Base-by-base conservation (phyloP, 805 yeast species). In the Saccharomycopsis olivae region DNA sequence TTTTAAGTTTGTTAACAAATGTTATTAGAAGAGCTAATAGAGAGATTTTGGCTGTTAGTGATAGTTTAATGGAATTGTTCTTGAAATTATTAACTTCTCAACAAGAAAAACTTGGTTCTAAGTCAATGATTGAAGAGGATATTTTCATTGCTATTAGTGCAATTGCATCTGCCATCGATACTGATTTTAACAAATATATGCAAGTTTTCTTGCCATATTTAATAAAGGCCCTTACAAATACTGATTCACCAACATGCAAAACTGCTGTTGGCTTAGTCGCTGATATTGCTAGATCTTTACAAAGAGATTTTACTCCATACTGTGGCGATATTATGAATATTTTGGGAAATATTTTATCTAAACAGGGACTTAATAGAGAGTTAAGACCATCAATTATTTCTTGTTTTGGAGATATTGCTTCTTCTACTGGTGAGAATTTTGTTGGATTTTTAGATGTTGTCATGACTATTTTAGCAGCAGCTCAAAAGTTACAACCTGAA, bases 221-320 rank as follows among this genome's bases (percentile, higher is more conserved):
- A 57, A 75, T 77, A 14, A 69, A 70, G 46, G 95, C 95, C 0
- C 67, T 92, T 46, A 72, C 75, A 51, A 88, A 87, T 59, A 75
- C 82, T 6, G 95, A 85, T 29, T 76, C 86, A 3, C 82, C 88
- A 29, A 77, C 84, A 9, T 81, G 95, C 53, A 73, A 73, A 47
- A 84, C 95, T 4, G 95, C 97, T 3, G 87, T 92, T 42, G 97
- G 98, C 3, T 71, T 92, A 37, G 87, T 92, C 44, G 96, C 96
- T 15, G 98, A 92, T 62, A 78, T 89, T 50, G 74, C 94, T 8
- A 94, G 87, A 55, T 85, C 96, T 1, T 68, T 92, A 39, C 95
- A 94, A 24, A 70, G 67, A 18, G 68, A 68, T 20, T 75, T 88
- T 49, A 69, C 71, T 43, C 85, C 81, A 40, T 89, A 84, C 57